Evolutionary conservation across 768 basidiomycete genomes (phyloP).

Genomic region (Fomitopsis serialis): DNA sequence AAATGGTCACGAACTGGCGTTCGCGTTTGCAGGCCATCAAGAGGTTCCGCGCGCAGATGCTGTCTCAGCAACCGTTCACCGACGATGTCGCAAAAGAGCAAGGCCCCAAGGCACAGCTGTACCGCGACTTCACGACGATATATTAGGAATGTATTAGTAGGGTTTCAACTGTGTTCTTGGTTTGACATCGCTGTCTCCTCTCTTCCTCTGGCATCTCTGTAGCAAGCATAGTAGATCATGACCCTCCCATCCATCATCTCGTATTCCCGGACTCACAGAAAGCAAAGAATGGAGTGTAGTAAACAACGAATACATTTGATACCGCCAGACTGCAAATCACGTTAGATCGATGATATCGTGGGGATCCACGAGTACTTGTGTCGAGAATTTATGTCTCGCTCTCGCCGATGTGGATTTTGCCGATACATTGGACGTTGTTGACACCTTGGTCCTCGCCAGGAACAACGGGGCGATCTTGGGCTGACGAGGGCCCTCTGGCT

Average conservation of each 20-base stretch:
- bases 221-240: constrained; percentile 8
- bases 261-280: neutral
- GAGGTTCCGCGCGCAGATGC: constrained; percentile 41
- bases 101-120: constrained; percentile 24
- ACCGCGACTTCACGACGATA: constrained; percentile 26
- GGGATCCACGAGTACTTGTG: constrained; percentile 12
- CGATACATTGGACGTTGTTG: neutral
- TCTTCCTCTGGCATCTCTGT: constrained; percentile 3
- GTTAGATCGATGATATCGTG: constrained; percentile 39
- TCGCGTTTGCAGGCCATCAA: constrained; percentile 74
- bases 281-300: neutral
- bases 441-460: constrained; percentile 17
- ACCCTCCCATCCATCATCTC: constrained; percentile 1
- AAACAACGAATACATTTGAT: neutral
- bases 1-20: constrained; percentile 89
- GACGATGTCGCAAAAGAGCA: constrained; percentile 14
- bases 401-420: neutral
- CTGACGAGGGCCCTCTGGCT: constrained; percentile 9
- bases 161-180: neutral
- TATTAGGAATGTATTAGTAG: constrained; percentile 15
- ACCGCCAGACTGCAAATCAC: constrained; percentile 12
- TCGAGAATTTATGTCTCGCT: neutral
- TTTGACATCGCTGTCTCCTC: neutral
- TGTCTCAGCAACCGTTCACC: constrained; percentile 8
- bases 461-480: constrained; percentile 17